Evolutionary conservation across 371 early-diverging fungal genomes (phyloP).

Genomic region (Smittium culicis): DNA sequence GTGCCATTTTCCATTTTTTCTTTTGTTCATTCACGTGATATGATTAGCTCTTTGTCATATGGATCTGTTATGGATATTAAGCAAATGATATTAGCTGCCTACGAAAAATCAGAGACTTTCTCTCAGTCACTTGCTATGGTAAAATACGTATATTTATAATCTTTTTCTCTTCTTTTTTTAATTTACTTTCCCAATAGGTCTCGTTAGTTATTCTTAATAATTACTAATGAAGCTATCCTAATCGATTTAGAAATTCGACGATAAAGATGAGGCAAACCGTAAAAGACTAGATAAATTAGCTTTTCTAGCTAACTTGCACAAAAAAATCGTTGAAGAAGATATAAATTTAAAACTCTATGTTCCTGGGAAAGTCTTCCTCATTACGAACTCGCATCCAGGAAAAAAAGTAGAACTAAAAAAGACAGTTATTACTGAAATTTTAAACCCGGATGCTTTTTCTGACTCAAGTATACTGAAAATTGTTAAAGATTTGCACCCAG

Average conservation of each 20-base stretch:
- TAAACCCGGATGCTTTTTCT: background rate
- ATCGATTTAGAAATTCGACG: slow-evolving; percentile 18
- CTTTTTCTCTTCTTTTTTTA: no score
- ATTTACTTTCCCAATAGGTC: no score
- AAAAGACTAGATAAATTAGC: slow-evolving; percentile 1
- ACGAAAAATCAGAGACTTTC: slow-evolving; percentile 34
- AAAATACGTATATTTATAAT: slow-evolving; percentile 18
- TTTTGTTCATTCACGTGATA: slow-evolving; percentile 60
- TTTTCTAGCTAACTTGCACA: background rate
- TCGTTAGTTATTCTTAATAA: no score
- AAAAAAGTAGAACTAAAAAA: background rate
- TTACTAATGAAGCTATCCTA: no score
- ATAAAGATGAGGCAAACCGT: slow-evolving; percentile 11
- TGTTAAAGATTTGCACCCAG: background rate
- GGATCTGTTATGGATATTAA: slow-evolving; percentile 55
- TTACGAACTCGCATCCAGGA: background rate
- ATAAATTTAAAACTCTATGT: slow-evolving; percentile 7
- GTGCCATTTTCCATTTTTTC: slow-evolving; percentile 40
- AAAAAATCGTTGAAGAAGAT: background rate
- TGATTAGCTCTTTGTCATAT: slow-evolving; percentile 60
- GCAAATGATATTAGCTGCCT: slow-evolving; percentile 42
- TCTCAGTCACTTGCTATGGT: slow-evolving; percentile 24
- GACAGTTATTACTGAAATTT: background rate
- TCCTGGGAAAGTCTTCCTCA: slow-evolving; percentile 10
- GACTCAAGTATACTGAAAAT: background rate